Conservation (phyloP, 148 eudicot species). For the Linanthus parryae region DNA sequence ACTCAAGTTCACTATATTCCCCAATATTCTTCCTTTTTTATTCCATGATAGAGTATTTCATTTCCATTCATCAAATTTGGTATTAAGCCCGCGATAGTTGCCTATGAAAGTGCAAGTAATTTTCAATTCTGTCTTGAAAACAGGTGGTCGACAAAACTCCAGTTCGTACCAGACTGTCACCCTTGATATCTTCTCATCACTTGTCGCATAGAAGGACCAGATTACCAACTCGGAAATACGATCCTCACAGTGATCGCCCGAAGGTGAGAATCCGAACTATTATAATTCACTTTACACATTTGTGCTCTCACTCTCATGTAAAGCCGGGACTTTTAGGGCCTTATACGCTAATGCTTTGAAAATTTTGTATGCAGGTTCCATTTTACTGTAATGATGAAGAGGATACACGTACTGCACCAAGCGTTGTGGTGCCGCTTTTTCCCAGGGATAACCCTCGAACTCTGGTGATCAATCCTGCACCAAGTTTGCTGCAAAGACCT, state of each 20-base stretch:
- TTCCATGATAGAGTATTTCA: too few species aligned
- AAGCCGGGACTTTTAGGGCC: background rate
- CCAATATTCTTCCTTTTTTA: too few species aligned
- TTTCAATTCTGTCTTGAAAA: background rate
- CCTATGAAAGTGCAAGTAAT: too few species aligned
- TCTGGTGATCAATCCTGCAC: slow-evolving; percentile 23
- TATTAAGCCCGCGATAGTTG: too few species aligned
- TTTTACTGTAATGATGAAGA: slow-evolving; percentile 38
- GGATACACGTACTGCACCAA: slow-evolving; percentile 11
- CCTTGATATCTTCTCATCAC: slow-evolving; percentile 34
- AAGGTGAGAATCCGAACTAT: slow-evolving; percentile 58
- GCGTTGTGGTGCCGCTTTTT: slow-evolving; percentile 15
- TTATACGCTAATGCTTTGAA: slow-evolving; percentile 13
- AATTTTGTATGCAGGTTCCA: slow-evolving; percentile 34
- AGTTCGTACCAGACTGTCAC: slow-evolving; percentile 26
- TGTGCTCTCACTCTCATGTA: too few species aligned
- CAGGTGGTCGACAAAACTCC: slow-evolving; percentile 54
- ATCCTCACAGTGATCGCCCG: slow-evolving; percentile 32
- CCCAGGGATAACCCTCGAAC: slow-evolving; percentile 56
- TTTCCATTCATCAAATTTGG: too few species aligned
- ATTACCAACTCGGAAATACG: slow-evolving; percentile 35
- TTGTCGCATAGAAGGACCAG: slow-evolving; percentile 22
- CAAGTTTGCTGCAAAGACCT: slow-evolving; percentile 9
- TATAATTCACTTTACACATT: too few species aligned
- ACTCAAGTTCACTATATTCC: too few species aligned